phyloP scores from a whole-genome alignment of 2,329 filamentous ascomycete species.

The Scedosporium minutisporum region DNA sequence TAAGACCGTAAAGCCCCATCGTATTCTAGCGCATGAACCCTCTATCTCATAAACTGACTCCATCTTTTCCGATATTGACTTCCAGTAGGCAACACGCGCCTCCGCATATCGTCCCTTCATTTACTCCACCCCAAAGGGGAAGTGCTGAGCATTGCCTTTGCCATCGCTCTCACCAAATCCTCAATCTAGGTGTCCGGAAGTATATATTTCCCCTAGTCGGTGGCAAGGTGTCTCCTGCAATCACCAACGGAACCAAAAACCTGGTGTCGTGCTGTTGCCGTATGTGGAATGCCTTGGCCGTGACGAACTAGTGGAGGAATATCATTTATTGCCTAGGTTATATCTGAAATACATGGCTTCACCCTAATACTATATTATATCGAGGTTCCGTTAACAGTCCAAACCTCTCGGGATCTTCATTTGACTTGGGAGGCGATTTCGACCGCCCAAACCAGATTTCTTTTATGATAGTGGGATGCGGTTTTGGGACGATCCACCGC shows the following conservation, averaged over 20 bases:
- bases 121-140: not conserved
- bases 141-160: not conserved
- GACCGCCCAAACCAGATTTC: not conserved
- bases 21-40: not conserved
- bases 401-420: not conserved
- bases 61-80: not conserved
- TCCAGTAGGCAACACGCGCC: not conserved
- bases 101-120: not conserved
- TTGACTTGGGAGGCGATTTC: not conserved
- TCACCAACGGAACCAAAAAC: not conserved
- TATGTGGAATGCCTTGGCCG: not conserved
- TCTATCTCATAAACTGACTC: not conserved
- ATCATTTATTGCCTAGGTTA: not conserved
- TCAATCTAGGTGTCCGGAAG: not conserved
- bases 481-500: not conserved
- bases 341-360: not conserved
- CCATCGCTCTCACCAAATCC: not conserved
- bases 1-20: not conserved
- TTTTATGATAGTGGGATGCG: not conserved
- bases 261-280: not conserved
- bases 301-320: not conserved
- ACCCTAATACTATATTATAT: not conserved
- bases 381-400: not conserved
- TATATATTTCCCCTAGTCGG: not conserved
- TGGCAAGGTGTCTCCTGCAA: not conserved